Evolutionary conservation across 176 grass and related monocot genomes (phyloP), one percentile per base, ranked within the genome.

Genomic region (Hordeum marinum): DNA sequence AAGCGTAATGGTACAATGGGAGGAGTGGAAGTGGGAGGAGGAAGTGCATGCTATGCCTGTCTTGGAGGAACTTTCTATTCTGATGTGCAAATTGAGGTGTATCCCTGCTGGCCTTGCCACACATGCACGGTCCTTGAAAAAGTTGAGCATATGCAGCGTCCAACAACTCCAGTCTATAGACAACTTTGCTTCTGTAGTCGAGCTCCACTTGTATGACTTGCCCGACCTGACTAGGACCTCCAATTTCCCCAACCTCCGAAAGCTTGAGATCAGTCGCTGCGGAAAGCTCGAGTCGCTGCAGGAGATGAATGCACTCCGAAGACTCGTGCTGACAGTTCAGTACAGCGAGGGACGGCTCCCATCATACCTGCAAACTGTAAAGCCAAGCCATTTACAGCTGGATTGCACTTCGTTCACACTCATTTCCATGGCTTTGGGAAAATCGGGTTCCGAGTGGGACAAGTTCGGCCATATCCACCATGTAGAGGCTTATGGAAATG

Each of bases 1-100:
- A 7, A 2, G 12, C 17, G 79, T 34, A 57, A 71, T 92, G 73
- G 45, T 40, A 2, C 78, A 86, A 41, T 89, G 88, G 88, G 71
- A 29, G 29, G 29, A 29, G 29, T 29, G 29, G 29, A 2, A 29
- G 29, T 29, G 29, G 29, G 29, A 29, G 61, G 50, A 89, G 27
- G 57, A 65, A 45, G 34, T 72, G 34, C 14, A 80, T 75, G 58
- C 78, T 32, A 81, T 92, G 82, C 82, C 55, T 13, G 10, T 40
- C 14, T 48, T 89, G 50, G 82, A 82, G 61, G 11, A 75, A 1
- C 78, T 92, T 57, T 1, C 9, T 23, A 37, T 92, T 35, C 15
- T 7, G 17, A 20, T 12, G 0, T 86, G 90, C 61, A 66, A 85
- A 60, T 46, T 92, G n/a, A 77, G 32, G 17, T 59, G 14, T 4